These are phyloP conservation scores for Thymus quinquecostatus DNA, from an alignment of 257 asterid species.

Conservation along the genomic window DNA sequence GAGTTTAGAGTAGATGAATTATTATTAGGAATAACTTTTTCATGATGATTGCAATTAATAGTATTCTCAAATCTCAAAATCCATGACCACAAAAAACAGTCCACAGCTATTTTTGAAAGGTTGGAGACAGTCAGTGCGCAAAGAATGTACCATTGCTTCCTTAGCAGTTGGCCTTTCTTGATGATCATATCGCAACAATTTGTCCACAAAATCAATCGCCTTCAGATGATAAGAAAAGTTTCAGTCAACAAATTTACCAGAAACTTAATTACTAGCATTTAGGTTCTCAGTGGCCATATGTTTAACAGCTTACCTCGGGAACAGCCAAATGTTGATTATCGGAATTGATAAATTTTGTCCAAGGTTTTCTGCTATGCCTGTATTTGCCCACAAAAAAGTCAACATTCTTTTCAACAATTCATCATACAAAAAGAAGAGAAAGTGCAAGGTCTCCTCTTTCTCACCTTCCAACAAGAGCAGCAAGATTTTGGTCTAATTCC, in stretches of 20 bases:
- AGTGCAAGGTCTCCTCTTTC: slow-evolving; percentile 1
- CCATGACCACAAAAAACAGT: background rate
- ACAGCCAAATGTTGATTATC: slow-evolving; percentile 70
- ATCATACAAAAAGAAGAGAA: background rate
- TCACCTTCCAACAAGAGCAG: slow-evolving; percentile 81
- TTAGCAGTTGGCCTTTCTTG: slow-evolving; percentile 95
- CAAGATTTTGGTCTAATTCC: slow-evolving; percentile 72
- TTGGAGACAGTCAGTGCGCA: background rate
- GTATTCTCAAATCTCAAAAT: background rate
- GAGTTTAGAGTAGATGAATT: background rate
- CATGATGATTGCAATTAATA: background rate
- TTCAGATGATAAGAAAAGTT: slow-evolving; percentile 30
- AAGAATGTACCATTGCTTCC: slow-evolving; percentile 86
- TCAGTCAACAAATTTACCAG: background rate
- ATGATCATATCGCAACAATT: slow-evolving; percentile 85
- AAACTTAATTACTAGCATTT: background rate
- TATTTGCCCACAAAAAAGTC: slow-evolving; percentile 29
- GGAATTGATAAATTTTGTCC: slow-evolving; percentile 54
- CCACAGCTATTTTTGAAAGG: background rate
- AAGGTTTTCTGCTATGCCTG: slow-evolving; percentile 64
- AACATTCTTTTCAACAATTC: slow-evolving; percentile 15
- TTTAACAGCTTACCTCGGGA: slow-evolving; percentile 62
- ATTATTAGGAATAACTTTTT: background rate
- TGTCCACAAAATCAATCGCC: slow-evolving; percentile 98
- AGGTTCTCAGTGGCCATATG: slow-evolving; percentile 20